Conservation (phyloP, 441 rosid genomes). For the Bocquillonia castaneifolia region DNA sequence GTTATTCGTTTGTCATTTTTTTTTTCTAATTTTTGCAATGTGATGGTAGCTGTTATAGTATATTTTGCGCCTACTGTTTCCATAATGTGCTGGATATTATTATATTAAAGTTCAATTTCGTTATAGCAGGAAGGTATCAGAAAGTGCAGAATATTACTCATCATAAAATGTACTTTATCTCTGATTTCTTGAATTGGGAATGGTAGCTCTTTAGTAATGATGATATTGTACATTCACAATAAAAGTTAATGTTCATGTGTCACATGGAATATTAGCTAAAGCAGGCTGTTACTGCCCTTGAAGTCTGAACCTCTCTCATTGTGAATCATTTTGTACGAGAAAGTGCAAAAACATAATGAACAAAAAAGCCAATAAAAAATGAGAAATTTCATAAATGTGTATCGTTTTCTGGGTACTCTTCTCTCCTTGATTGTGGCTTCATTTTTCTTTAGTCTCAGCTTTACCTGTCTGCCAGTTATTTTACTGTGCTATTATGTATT, state of each 20-base stretch:
- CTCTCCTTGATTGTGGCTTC: neutral
- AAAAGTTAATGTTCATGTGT: neutral
- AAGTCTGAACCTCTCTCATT: neutral
- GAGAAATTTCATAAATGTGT: neutral
- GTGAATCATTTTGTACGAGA: neutral
- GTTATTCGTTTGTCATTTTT: neutral
- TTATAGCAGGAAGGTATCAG: neutral
- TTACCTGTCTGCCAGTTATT: neutral
- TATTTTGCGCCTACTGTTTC: neutral
- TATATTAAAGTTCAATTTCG: neutral
- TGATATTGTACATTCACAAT: neutral
- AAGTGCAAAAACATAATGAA: neutral
- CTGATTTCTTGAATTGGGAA: slow-evolving; percentile 12
- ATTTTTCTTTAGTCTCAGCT: neutral
- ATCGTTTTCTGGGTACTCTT: neutral
- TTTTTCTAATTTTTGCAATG: neutral
- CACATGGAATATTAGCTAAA: neutral
- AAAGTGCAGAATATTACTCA: neutral
- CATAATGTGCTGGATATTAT: neutral
- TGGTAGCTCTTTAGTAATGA: neutral
- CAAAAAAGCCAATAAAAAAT: neutral
- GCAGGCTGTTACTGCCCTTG: neutral
- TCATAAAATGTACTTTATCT: neutral
- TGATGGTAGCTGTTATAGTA: neutral
- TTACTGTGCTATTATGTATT: neutral